Base-by-base conservation (phyloP, 2,329 filamentous ascomycete species). In the Rosellinia necatrix region DNA sequence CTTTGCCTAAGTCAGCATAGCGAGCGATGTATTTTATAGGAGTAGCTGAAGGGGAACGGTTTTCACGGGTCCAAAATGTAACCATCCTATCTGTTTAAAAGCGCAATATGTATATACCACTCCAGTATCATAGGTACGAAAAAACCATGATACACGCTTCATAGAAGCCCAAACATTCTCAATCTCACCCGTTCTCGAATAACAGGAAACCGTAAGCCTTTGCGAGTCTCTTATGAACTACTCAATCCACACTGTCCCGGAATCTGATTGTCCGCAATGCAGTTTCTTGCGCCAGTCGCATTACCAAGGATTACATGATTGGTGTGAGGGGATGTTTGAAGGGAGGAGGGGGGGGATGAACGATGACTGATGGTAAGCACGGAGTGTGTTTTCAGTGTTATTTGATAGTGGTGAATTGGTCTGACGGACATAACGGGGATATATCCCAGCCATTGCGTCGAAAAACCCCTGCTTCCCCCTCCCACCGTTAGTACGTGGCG, bases 1-100 rank as follows among this genome's bases (percentile, higher is more conserved):
- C 63, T 19, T 34, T 52, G 17, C 15, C 53, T 42, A 52, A 53
- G 27, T 24, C 47, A 25, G 54, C 21, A 38, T 40, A 34, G 32
- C 22, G 25, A 34, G 32, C 22, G 25, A 49, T 29, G 29, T 10
- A 17, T 9, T 22, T n/a, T 21, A 19, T 24, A 30, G n/a, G 7
- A 7, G 24, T 12, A 27, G 1, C 12, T 15, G 17, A 27, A 34
- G 27, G n/a, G 27, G 10, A 35, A 29, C 4, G 10, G 22, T 9
- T 10, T 34, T 17, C 21, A 40, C 21, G 21, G 30, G 15, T 30
- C n/a, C n/a, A n/a, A n/a, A n/a, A n/a, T n/a, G n/a, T n/a, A n/a
- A n/a, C n/a, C n/a, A n/a, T n/a, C n/a, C n/a, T n/a, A n/a, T n/a
- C n/a, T n/a, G n/a, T n/a, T n/a, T n/a, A n/a, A n/a, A n/a, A n/a